A percentile compares a stretch with the other conserved stretches of the same genome.
These are phyloP conservation scores for Ormosia emarginata DNA, from an alignment of 306 rosid genomes.

Conservation along the genomic window DNA sequence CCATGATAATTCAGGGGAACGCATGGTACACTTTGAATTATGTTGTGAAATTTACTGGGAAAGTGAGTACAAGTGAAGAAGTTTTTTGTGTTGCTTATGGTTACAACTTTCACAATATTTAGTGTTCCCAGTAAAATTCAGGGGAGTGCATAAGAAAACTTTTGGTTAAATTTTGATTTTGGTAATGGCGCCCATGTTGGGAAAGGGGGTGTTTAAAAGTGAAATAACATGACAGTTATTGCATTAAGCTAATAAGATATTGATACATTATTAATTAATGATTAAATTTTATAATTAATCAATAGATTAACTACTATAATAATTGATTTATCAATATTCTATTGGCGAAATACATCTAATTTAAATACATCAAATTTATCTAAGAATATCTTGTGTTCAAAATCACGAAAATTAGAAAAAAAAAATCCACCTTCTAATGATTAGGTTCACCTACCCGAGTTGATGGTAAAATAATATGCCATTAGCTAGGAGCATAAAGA, in stretches of 20 bases:
- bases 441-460: not conserved
- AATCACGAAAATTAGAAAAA: not conserved
- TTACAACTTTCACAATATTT: not conserved
- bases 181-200: not conserved
- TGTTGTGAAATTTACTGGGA: not conserved
- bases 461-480: conserved; percentile 5
- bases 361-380: no score
- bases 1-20: conserved; percentile 6
- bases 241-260: no score
- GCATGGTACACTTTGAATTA: not conserved
- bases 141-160: not conserved
- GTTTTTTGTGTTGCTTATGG: not conserved
- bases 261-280: no score
- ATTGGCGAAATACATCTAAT: no score
- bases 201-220: no score
- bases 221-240: no score
- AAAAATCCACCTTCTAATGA: not conserved
- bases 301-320: no score
- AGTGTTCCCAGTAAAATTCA: not conserved
- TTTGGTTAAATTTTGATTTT: not conserved
- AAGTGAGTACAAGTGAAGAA: conserved; percentile 19
- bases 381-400: no score
- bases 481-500: not conserved
- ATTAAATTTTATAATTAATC: no score
- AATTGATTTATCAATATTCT: no score